Evolutionary conservation across 176 grass and related monocot genomes (phyloP).

Genomic region (Avena eriantha): DNA sequence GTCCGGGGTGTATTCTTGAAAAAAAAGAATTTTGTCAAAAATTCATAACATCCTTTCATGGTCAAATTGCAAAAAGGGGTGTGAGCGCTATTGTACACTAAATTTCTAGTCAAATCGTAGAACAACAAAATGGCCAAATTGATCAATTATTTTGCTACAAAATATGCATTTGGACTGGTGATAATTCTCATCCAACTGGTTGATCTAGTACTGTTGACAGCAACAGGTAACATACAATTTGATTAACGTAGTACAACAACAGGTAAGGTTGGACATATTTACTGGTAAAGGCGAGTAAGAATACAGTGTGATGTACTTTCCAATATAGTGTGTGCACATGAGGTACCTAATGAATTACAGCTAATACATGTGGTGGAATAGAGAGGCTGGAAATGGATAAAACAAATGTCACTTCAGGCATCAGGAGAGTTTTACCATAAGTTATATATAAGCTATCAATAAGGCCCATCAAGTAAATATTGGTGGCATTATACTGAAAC

Average conservation of each 20-base stretch:
- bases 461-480: slow-evolving; percentile 3
- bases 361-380: not conserved
- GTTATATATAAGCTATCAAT: not conserved
- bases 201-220: not conserved
- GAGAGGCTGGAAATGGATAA: not conserved
- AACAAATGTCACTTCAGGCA: not conserved
- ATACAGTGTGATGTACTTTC: not conserved
- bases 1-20: too few species aligned
- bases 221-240: not conserved
- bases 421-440: not conserved
- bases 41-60: not conserved
- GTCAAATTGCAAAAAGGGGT: not conserved
- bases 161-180: not conserved
- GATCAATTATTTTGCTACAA: not conserved
- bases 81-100: not conserved
- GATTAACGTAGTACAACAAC: not conserved
- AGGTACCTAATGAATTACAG: not conserved
- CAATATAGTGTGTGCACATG: not conserved
- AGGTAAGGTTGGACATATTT: not conserved
- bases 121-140: not conserved
- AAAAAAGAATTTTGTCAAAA: too few species aligned
- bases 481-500: not conserved
- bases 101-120: not conserved
- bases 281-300: not conserved
- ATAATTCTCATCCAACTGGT: not conserved